These are phyloP conservation scores for Platanthera guangdongensis DNA, from an alignment of 106 monocot genomes.

Conservation along the genomic window DNA sequence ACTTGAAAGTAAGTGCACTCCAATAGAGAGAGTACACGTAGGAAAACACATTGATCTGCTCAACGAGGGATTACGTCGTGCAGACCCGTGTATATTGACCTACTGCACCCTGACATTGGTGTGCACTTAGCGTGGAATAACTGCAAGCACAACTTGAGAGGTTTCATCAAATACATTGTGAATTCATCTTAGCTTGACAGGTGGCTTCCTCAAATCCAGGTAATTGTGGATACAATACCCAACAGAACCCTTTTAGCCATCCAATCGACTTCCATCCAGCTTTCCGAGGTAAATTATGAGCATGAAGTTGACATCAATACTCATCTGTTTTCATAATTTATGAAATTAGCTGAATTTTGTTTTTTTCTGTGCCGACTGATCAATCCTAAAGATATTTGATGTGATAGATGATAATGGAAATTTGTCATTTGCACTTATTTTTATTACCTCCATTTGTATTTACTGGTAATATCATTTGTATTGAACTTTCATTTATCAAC, in stretches of 20 bases:
- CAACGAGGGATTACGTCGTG: too few species aligned
- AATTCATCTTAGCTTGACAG: too few species aligned
- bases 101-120: too few species aligned
- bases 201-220: too few species aligned
- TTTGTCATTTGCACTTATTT: constrained; percentile 28
- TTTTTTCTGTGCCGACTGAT: constrained; percentile 3
- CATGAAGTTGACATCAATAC: background rate
- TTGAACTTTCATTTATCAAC: background rate
- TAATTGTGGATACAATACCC: too few species aligned
- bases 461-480: background rate
- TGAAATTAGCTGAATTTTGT: constrained; percentile 5
- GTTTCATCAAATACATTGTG: too few species aligned
- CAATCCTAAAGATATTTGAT: constrained; percentile 66
- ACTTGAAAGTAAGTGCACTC: too few species aligned
- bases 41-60: too few species aligned
- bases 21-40: too few species aligned
- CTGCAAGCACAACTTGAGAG: too few species aligned
- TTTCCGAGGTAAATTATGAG: constrained; percentile 49
- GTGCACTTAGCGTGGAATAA: too few species aligned
- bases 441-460: background rate
- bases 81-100: too few species aligned
- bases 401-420: constrained; percentile 95
- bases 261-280: constrained; percentile 50
- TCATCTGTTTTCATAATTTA: background rate
- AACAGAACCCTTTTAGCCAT: constrained; percentile 52